These are phyloP conservation scores for Daldinia caldariorum DNA, from an alignment of 495 filamentous ascomycete species.

Conservation along the genomic window DNA sequence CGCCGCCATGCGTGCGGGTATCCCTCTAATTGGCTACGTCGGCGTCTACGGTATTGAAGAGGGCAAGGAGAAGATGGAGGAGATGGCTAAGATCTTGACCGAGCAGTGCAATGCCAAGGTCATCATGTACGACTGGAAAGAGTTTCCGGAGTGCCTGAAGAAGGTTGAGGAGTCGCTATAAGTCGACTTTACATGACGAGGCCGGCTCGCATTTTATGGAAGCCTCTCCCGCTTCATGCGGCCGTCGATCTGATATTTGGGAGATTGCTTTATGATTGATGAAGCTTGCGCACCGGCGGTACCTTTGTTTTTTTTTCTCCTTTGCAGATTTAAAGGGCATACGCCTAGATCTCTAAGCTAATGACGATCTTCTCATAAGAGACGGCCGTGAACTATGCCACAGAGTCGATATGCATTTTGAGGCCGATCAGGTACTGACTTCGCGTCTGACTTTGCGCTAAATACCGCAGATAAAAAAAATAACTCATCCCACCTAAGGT, in stretches of 20 bases:
- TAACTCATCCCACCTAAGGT: constrained; percentile 29
- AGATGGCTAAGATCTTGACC: constrained; percentile 75
- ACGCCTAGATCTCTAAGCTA: constrained; percentile 15
- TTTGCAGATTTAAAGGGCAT: constrained; percentile 14
- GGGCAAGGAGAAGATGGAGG: constrained; percentile 69
- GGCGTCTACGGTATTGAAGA: constrained; percentile 73
- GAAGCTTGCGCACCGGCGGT: constrained; percentile 18
- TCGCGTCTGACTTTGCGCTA: constrained; percentile 29
- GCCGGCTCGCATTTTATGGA: constrained; percentile 1
- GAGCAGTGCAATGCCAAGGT: constrained; percentile 73
- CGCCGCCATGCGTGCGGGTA: constrained; percentile 81
- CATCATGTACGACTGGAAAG: constrained; percentile 87
- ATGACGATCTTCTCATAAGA: constrained; percentile 18
- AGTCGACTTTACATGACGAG: constrained; percentile 19
- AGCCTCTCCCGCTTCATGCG: constrained; percentile 13
- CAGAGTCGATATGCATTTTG: constrained; percentile 13
- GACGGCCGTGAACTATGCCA: constrained; percentile 14
- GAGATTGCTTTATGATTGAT: constrained; percentile 13
- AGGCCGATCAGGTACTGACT: constrained; percentile 17
- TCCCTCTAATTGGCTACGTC: constrained; percentile 87
- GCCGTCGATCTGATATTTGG: constrained; percentile 6
- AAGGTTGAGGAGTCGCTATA: constrained; percentile 65
- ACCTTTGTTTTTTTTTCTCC: constrained; percentile 17
- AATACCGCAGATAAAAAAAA: constrained; percentile 31
- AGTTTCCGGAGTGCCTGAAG: constrained; percentile 76